Percentiles rank a stretch among this genome's conserved stretches.
Evolutionary conservation across 768 basidiomycete genomes (phyloP).

Genomic region (Heimioporus sp.): DNA sequence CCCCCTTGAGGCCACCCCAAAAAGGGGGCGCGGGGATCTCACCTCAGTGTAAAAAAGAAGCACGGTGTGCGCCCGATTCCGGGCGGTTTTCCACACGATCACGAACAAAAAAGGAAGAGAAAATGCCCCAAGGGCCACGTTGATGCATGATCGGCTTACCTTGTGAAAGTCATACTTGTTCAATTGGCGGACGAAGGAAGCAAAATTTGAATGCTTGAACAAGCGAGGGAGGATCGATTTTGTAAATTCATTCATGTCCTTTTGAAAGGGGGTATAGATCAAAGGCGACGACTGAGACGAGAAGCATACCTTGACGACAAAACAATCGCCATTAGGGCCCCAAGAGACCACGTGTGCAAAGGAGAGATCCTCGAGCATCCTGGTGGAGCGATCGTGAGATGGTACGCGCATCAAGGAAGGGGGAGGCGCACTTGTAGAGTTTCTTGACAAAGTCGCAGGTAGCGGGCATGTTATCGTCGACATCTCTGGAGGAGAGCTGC

Average conservation of each 20-base stretch:
- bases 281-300: background rate
- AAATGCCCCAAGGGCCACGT: background rate
- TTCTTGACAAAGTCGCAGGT: constrained; percentile 95
- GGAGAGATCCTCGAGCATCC: constrained; percentile 84
- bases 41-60: constrained; percentile 9
- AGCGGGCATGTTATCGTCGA: constrained; percentile 78
- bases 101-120: constrained; percentile 13
- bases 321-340: constrained; percentile 83
- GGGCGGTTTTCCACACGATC: constrained; percentile 10
- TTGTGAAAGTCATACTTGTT: constrained; percentile 99
- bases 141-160: constrained; percentile 32
- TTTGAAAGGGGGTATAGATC: constrained; percentile 20
- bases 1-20: constrained; percentile 12
- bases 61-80: constrained; percentile 12
- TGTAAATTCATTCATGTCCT: constrained; percentile 96
- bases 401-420: background rate
- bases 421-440: constrained; percentile 70
- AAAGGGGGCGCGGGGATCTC: constrained; percentile 13
- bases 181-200: constrained; percentile 86
- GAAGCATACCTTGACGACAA: constrained; percentile 75
- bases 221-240: constrained; percentile 86
- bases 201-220: constrained; percentile 96
- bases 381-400: constrained; percentile 29
- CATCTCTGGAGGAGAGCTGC: constrained; percentile 31
- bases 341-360: constrained; percentile 77